phyloP scores from a whole-genome alignment of 2,329 filamentous ascomycete species.

The Pestalotiopsis sp. region DNA sequence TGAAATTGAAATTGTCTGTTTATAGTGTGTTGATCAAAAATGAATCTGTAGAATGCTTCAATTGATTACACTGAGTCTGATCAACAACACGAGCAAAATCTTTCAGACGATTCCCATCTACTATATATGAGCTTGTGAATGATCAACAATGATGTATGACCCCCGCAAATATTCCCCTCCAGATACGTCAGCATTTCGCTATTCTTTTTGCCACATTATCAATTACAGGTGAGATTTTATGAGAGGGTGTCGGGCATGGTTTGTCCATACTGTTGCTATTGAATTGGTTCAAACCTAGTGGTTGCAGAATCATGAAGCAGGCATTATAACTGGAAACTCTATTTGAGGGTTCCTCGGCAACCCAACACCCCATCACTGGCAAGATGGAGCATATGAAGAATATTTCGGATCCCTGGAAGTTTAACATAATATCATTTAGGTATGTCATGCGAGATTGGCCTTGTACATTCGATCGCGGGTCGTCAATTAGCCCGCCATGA shows the following conservation, averaged over 20 bases:
- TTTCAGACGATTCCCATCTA: background rate
- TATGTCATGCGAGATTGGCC: background rate
- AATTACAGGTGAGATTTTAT: background rate
- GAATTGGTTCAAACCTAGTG: background rate
- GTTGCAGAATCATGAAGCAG: background rate
- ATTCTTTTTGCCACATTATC: background rate
- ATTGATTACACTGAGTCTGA: background rate
- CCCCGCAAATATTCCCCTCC: background rate
- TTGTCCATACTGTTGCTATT: background rate
- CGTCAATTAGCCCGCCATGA: background rate
- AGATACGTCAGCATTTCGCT: background rate
- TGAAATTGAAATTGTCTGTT: background rate
- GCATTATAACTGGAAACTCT: background rate
- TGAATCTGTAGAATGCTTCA: background rate
- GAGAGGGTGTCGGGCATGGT: background rate
- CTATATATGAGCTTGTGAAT: background rate
- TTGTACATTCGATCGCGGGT: background rate
- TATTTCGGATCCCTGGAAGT: background rate
- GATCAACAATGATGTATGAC: background rate
- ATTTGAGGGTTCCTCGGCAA: background rate
- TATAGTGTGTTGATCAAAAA: background rate
- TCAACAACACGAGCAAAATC: background rate
- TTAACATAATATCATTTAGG: constrained; percentile 3
- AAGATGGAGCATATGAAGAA: background rate
- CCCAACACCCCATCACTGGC: background rate